Conservation (phyloP, 2,329 filamentous ascomycete genomes). For the Xylaria hypoxylon region DNA sequence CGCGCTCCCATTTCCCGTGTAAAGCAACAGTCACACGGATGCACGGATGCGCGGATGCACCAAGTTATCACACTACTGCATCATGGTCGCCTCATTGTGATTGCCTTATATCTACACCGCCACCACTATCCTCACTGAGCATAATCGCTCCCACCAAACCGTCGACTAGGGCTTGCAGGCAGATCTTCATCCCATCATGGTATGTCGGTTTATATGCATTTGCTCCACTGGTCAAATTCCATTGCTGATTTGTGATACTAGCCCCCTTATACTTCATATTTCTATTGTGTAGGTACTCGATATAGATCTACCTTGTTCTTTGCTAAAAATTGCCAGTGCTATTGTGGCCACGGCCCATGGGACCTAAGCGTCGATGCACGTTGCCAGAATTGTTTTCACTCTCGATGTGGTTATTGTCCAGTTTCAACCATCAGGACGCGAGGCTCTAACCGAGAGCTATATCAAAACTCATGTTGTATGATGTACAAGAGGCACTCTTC, state of each 20-base stretch:
- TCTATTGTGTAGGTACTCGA: slow-evolving; percentile 6
- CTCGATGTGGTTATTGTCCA: neutral
- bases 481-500: neutral
- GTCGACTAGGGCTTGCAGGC: neutral
- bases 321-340: slow-evolving; percentile 5
- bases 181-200: slow-evolving; percentile 1
- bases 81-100: slow-evolving; percentile 1
- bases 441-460: neutral
- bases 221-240: neutral
- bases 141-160: neutral
- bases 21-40: neutral
- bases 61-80: neutral
- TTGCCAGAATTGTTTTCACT: neutral
- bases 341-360: neutral
- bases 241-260: slow-evolving; percentile 1
- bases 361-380: no score
- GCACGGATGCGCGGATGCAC: slow-evolving; percentile 3
- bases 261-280: neutral
- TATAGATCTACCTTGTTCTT: neutral
- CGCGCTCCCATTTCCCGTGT: neutral
- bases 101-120: neutral
- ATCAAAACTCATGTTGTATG: neutral
- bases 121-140: neutral
- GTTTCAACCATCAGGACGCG: neutral
- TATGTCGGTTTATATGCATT: slow-evolving; percentile 1